These are phyloP conservation scores for Crithidia brevicula DNA, from an alignment of 208 protist genomes.

Conservation along the genomic window DNA sequence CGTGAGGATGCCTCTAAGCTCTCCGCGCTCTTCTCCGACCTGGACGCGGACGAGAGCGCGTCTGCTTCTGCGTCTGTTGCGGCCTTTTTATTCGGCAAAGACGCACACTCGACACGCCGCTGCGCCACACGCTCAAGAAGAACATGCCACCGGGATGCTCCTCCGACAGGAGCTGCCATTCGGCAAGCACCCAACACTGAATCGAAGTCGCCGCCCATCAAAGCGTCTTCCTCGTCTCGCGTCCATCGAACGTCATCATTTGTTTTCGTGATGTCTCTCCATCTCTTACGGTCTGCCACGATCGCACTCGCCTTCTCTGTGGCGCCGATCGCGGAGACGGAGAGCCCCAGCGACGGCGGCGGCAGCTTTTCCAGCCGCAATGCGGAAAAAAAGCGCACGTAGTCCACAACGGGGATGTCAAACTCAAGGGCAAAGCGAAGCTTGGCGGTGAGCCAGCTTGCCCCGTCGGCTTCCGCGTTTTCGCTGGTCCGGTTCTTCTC, in stretches of 20 bases:
- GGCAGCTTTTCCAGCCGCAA: slow-evolving; percentile 40
- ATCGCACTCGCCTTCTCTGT: not conserved
- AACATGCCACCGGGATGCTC: slow-evolving; percentile 14
- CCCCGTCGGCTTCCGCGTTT: not conserved
- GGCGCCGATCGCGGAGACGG: too few relatives aligned
- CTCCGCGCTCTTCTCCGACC: too few relatives aligned
- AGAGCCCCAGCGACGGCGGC: not conserved
- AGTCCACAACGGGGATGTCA: slow-evolving; percentile 73
- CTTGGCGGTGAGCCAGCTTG: slow-evolving; percentile 49
- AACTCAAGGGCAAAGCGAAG: slow-evolving; percentile 66
- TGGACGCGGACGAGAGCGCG: too few relatives aligned
- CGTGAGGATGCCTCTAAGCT: too few relatives aligned
- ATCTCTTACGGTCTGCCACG: not conserved
- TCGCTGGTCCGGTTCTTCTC: not conserved
- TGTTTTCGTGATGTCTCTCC: not conserved
- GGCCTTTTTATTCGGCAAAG: too few relatives aligned
- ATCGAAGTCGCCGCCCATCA: slow-evolving; percentile 43
- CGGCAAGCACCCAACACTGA: slow-evolving; percentile 38
- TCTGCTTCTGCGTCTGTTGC: too few relatives aligned
- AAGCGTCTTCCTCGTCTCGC: slow-evolving; percentile 5
- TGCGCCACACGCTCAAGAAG: too few relatives aligned
- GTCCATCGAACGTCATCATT: not conserved
- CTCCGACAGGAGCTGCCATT: slow-evolving; percentile 14
- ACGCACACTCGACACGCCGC: too few relatives aligned
- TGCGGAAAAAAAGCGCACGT: slow-evolving; percentile 50